Evolutionary conservation across 139 green algal genomes (phyloP).

Genomic region (Chlorella sorokiniana): DNA sequence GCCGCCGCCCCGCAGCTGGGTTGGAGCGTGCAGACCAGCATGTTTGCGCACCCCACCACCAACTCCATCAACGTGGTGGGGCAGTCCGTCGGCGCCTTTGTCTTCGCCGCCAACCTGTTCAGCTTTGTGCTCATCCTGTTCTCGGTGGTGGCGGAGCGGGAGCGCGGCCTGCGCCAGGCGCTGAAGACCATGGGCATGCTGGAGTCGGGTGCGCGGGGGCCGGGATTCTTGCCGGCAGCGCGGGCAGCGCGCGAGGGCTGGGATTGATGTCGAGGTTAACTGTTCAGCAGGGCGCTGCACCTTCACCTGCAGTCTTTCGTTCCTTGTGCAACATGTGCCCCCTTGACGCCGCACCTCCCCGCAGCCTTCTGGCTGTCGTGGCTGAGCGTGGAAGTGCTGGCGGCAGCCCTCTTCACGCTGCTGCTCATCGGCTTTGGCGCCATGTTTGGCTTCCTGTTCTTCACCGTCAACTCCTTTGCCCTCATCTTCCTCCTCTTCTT

Average conservation of each 20-base stretch:
- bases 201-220: conserved; percentile 46
- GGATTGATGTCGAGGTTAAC: no score
- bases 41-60: conserved; percentile 85
- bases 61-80: conserved; percentile 68
- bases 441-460: conserved; percentile 87
- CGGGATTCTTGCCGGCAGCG: no score
- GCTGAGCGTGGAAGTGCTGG: conserved; percentile 58
- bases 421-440: conserved; percentile 82
- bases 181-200: conserved; percentile 91
- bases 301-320: background rate
- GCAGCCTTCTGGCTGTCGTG: conserved; percentile 89
- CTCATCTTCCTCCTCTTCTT: conserved; percentile 91
- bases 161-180: conserved; percentile 75
- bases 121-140: conserved; percentile 80
- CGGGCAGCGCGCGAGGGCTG: no score
- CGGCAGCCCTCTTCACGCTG: conserved; percentile 58
- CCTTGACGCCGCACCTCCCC: background rate
- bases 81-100: conserved; percentile 77
- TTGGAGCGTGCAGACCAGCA: conserved; percentile 53
- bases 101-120: conserved; percentile 96
- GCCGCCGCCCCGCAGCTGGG: background rate
- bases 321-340: no score
- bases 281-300: background rate
- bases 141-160: conserved; percentile 72
- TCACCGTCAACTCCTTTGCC: conserved; percentile 87